These are phyloP conservation scores for Cerrena zonata DNA, from an alignment of 1,284 basidiomycete species.

Conservation along the genomic window DNA sequence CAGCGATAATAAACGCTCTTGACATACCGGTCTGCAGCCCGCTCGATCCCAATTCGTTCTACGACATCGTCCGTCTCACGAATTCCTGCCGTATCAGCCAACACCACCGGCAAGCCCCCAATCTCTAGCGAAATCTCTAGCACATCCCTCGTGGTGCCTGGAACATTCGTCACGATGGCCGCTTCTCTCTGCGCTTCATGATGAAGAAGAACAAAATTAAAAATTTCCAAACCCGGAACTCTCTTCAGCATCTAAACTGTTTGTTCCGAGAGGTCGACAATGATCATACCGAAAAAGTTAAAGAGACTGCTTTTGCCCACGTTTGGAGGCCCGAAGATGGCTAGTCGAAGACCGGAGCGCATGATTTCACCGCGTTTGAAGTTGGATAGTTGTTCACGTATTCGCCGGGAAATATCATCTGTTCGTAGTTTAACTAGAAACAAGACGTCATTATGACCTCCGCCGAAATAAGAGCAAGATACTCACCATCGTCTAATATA, in stretches of 20 bases:
- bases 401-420: constrained; percentile 37
- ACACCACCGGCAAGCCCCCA: constrained; percentile 74
- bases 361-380: constrained; percentile 75
- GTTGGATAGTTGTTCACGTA: constrained; percentile 57
- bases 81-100: constrained; percentile 82
- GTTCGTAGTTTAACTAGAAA: background rate
- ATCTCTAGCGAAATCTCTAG: constrained; percentile 80
- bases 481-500: background rate
- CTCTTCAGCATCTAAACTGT: background rate
- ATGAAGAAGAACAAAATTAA: no score
- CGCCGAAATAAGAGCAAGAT: background rate
- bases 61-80: constrained; percentile 68
- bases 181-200: constrained; percentile 72
- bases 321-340: constrained; percentile 87
- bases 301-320: constrained; percentile 83
- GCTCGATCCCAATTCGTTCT: constrained; percentile 76
- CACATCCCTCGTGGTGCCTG: constrained; percentile 85
- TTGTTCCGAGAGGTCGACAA: background rate
- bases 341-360: constrained; percentile 73
- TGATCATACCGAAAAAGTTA: constrained; percentile 67
- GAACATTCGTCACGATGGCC: constrained; percentile 79
- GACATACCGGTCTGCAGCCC: constrained; percentile 60
- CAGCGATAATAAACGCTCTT: no score
- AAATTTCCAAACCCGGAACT: background rate
- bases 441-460: background rate